phyloP scores from a whole-genome alignment of 108 stramenopile genomes.

The Conticribra guillardii region DNA sequence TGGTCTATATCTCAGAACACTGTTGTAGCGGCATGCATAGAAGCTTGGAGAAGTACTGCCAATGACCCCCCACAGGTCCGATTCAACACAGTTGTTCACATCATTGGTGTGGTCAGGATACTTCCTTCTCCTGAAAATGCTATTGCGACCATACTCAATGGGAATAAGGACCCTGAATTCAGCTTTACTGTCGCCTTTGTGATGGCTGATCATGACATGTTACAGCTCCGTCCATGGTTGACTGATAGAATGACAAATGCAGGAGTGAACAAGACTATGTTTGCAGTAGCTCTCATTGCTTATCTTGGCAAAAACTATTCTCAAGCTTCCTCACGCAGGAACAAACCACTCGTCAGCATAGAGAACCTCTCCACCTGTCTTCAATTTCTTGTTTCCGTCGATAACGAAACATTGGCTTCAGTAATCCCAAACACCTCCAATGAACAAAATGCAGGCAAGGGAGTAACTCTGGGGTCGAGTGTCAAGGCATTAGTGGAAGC shows the following conservation, averaged over 20 bases:
- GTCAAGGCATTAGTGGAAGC: conserved; percentile 73
- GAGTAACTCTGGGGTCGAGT: conserved; percentile 64
- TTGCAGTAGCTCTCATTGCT: conserved; percentile 63
- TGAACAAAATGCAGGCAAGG: conserved; percentile 42
- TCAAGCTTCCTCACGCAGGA: conserved; percentile 56
- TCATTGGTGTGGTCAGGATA: conserved; percentile 77
- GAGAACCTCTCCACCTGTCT: conserved; percentile 74
- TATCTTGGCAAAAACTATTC: conserved; percentile 71
- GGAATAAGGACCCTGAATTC: conserved; percentile 85
- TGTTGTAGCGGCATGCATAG: conserved; percentile 85
- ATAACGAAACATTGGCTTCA: conserved; percentile 56
- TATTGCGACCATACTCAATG: conserved; percentile 66
- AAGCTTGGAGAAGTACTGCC: conserved; percentile 86
- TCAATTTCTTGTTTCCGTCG: conserved; percentile 60
- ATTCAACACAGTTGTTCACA: conserved; percentile 76
- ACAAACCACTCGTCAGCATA: conserved; percentile 70
- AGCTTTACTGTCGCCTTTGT: conserved; percentile 82
- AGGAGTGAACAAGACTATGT: conserved; percentile 40
- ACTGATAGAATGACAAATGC: conserved; percentile 60
- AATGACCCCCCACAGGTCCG: conserved; percentile 58
- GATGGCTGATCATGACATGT: conserved; percentile 85
- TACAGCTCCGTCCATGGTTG: conserved; percentile 79
- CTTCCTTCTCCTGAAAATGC: conserved; percentile 75
- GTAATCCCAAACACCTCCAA: conserved; percentile 43
- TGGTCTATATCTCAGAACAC: conserved; percentile 88